Base-by-base conservation (phyloP, 1,284 basidiomycete genomes). In the Apiotrichum laibachii region DNA sequence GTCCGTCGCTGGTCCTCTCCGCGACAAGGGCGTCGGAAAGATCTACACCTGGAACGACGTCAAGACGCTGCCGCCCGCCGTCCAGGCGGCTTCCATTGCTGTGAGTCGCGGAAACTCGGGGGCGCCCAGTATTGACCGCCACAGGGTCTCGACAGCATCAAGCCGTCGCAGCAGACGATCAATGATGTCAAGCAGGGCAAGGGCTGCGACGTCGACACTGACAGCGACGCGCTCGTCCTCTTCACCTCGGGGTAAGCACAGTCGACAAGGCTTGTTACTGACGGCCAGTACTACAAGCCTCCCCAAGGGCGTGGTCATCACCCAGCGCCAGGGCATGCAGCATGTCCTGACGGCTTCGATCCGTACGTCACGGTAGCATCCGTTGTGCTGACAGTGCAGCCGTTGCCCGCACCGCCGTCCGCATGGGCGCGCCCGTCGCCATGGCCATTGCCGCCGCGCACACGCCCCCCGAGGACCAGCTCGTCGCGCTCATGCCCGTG, bases 161-260 rank as follows among this genome's bases (percentile, higher is more conserved):
- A 43, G 11, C 50, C 53, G 5, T 26, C 47, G 26, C 5, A 40
- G 5, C 13, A 50, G 43, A 11, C 45, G 56, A 57, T 26, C 18
- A 68, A 37, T 46, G 64, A 46, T 22, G 39, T 19, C 55, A 69
- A 19, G 58, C 54, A 11, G 39, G 49, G 33, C 31, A 26, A 35
- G 9, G 55, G 54, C 11, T 53, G 50, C 21, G 33, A 50, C 16
- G 56, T 34, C 42, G 12, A 34, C 19, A 69, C 71, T 33, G 72
- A 74, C 50, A 69, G 66, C 53, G 75, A 75, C 56, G 75, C 63
- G 15, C 66, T 73, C 16, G 69, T 75, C 42, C 72, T 75, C 63
- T 77, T 74, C 59, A 72, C 75, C 10, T 63, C 62, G 5, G 62
- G 59, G 59, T 60, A 18, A 55, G 59, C 53, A 18, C 16, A 54